A percentile compares a stretch with the other conserved stretches of the same genome.
These are phyloP conservation scores for Solanum clarkiae DNA, from an alignment of 257 asterid genomes.

Conservation along the genomic window DNA sequence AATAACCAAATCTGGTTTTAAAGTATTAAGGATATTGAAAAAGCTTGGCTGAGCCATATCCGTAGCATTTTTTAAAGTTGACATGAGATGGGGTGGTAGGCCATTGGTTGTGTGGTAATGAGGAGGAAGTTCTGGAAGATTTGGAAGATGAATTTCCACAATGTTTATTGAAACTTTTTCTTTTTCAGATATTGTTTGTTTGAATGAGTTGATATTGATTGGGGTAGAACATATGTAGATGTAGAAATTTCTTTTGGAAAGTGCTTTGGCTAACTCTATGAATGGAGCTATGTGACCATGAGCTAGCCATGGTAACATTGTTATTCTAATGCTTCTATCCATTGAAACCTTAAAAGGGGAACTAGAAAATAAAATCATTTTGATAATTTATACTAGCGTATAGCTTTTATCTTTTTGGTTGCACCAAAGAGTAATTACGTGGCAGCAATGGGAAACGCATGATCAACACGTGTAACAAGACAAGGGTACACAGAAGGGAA, in stretches of 20 bases:
- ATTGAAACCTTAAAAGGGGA: not conserved
- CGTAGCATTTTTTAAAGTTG: not conserved
- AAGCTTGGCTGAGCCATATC: slow-evolving; percentile 1
- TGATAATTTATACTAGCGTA: not conserved
- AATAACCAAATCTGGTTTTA: slow-evolving; percentile 8
- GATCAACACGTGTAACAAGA: not conserved
- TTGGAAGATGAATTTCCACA: slow-evolving; percentile 7
- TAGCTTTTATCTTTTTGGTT: not conserved
- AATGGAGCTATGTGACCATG: slow-evolving; percentile 18
- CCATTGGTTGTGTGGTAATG: slow-evolving; percentile 22
- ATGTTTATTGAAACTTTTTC: not conserved
- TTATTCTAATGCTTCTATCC: not conserved
- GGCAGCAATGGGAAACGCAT: not conserved
- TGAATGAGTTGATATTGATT: not conserved
- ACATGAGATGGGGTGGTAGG: slow-evolving; percentile 14
- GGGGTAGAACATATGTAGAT: slow-evolving; percentile 16
- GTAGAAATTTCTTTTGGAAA: slow-evolving; percentile 2
- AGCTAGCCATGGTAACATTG: slow-evolving; percentile 23
- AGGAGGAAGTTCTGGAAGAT: slow-evolving; percentile 18
- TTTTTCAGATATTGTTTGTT: not conserved
- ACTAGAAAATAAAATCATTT: not conserved
- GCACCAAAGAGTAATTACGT: not conserved
- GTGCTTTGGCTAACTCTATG: slow-evolving; percentile 9
- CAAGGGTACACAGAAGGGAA: not conserved
- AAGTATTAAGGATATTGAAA: not conserved